Percentiles rank a stretch among this genome's conserved stretches.
phyloP scores from a whole-genome alignment of 2,329 filamentous ascomycete genomes.

The Botryosphaeria dothidea region DNA sequence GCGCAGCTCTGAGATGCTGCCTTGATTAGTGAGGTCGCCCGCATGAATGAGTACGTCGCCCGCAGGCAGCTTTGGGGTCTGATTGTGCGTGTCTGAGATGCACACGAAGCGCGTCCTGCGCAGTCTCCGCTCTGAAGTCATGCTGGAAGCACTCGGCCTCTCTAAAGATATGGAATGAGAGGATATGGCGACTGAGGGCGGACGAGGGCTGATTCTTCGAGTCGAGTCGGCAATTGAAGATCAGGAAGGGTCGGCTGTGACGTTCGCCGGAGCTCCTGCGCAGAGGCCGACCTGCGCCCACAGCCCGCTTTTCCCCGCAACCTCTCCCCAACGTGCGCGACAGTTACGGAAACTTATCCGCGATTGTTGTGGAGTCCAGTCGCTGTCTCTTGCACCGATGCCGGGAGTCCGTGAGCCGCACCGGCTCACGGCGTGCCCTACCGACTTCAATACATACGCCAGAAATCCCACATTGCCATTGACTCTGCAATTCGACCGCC shows the following conservation, averaged over 20 bases:
- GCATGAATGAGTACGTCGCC: conserved; percentile 77
- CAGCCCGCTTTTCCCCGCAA: conserved; percentile 9
- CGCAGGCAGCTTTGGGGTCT: conserved; percentile 62
- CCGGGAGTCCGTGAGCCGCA: neutral
- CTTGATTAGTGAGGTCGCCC: conserved; percentile 75
- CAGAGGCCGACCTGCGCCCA: conserved; percentile 4
- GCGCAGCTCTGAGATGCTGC: conserved; percentile 58
- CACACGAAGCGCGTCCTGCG: conserved; percentile 67
- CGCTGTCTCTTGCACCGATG: conserved; percentile 2
- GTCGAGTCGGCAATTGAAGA: neutral
- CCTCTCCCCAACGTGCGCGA: neutral
- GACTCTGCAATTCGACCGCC: conserved; percentile 1
- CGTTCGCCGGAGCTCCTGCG: neutral
- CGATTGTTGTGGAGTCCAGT: neutral
- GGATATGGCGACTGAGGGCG: neutral
- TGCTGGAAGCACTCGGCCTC: neutral
- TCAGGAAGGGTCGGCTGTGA: neutral
- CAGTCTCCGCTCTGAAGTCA: conserved; percentile 6
- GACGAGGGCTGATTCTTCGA: neutral
- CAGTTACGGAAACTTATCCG: conserved; percentile 12
- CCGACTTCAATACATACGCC: neutral
- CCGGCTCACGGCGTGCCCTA: neutral
- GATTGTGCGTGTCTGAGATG: conserved; percentile 76
- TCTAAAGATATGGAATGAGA: neutral
- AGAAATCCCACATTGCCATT: neutral